Conservation (phyloP, 2,329 filamentous ascomycete genomes). For the Raffaelea ambrosiae region DNA sequence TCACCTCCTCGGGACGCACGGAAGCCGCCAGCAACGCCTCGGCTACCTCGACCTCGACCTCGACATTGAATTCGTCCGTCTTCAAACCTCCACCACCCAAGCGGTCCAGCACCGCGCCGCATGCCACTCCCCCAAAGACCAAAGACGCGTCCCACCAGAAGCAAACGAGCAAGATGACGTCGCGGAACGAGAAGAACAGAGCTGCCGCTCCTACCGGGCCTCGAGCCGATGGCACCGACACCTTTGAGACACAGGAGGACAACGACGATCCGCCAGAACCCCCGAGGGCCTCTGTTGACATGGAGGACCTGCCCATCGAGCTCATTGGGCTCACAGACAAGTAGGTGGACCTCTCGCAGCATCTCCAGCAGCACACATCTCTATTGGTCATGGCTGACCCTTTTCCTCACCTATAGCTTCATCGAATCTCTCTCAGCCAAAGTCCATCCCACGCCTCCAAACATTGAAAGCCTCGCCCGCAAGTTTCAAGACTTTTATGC, state of each 20-base stretch:
- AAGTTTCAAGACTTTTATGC: constrained; percentile 93
- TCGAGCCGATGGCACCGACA: constrained; percentile 26
- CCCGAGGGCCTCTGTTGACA: constrained; percentile 54
- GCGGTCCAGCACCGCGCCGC: background rate
- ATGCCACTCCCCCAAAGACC: background rate
- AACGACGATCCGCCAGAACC: constrained; percentile 37
- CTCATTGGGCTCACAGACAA: constrained; percentile 83
- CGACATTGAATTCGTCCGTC: background rate
- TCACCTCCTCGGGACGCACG: constrained; percentile 18
- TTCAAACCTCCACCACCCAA: background rate
- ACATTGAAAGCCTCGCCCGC: constrained; percentile 71
- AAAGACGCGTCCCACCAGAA: background rate
- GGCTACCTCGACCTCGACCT: background rate
- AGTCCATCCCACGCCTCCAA: constrained; percentile 75
- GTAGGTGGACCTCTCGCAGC: constrained; percentile 32
- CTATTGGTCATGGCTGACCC: background rate
- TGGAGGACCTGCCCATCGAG: constrained; percentile 90
- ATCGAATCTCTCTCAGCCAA: constrained; percentile 83
- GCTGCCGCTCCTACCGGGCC: background rate
- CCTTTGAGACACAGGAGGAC: constrained; percentile 40
- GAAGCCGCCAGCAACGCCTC: constrained; percentile 11
- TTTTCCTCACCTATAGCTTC: constrained; percentile 49
- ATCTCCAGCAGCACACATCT: background rate
- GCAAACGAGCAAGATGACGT: background rate
- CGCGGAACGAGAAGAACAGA: constrained; percentile 14